phyloP scores from a whole-genome alignment of 2,329 filamentous ascomycete genomes.

The Alternaria ventricosa region DNA sequence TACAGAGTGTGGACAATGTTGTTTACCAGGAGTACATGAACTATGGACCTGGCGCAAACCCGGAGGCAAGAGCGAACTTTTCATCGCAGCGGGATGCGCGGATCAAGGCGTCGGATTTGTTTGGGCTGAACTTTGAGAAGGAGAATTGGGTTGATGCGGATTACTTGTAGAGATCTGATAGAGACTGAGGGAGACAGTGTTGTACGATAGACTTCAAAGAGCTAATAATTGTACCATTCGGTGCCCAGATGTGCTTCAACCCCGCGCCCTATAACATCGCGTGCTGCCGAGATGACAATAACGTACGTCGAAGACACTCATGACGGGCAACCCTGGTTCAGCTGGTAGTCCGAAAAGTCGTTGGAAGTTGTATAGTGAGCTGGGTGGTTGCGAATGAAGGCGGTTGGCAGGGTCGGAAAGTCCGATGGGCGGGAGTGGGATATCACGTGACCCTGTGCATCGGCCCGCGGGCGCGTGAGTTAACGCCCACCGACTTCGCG shows the following conservation, averaged over 20 bases:
- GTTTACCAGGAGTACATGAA: conserved; percentile 27
- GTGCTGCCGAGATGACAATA: not conserved
- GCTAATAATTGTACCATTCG: not conserved
- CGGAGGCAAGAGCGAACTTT: conserved; percentile 7
- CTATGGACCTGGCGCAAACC: conserved; percentile 19
- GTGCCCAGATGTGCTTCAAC: not conserved
- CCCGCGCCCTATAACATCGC: not conserved
- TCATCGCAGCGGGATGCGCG: conserved; percentile 11
- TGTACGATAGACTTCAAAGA: not conserved
- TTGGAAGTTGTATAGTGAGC: too few relatives aligned
- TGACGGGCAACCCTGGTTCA: fast-evolving
- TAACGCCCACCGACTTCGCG: too few relatives aligned
- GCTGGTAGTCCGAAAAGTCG: not conserved
- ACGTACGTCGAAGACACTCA: not conserved
- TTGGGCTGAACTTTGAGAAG: conserved; percentile 19
- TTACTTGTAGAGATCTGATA: not conserved
- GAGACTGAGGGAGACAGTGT: not conserved
- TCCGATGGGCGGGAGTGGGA: not conserved
- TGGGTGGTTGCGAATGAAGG: not conserved
- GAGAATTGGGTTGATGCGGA: conserved; percentile 25
- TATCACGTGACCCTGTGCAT: not conserved
- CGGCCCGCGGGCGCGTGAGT: too few relatives aligned
- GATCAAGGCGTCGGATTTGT: conserved; percentile 12
- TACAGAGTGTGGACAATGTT: conserved; percentile 22
- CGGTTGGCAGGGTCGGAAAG: not conserved